Percentiles rank a stretch among this genome's conserved stretches.
phyloP scores from a whole-genome alignment of 495 filamentous ascomycete genomes.

The Aspergillus saccharolyticus region DNA sequence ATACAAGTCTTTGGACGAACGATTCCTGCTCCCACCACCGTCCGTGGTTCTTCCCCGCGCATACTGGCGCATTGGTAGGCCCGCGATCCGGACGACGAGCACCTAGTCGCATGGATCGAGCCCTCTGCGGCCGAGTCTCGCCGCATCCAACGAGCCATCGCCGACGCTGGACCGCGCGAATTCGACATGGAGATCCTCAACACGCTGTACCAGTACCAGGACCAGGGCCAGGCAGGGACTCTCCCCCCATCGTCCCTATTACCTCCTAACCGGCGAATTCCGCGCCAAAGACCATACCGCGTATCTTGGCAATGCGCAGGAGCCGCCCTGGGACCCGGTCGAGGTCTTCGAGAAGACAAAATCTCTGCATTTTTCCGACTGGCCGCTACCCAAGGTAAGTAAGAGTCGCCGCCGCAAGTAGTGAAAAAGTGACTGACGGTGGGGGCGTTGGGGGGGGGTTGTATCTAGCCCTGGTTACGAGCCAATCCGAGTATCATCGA shows the following conservation, averaged over 20 bases:
- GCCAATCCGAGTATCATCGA: background rate
- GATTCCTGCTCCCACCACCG: constrained; percentile 53
- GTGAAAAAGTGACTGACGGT: background rate
- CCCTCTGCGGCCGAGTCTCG: constrained; percentile 45
- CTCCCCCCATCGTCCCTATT: constrained; percentile 61
- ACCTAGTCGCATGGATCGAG: constrained; percentile 53
- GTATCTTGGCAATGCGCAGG: constrained; percentile 50
- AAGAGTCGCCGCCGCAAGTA: too few species aligned
- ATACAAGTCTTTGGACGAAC: constrained; percentile 55
- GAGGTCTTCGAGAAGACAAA: constrained; percentile 41
- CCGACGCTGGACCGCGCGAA: constrained; percentile 19
- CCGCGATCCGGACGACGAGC: constrained; percentile 39
- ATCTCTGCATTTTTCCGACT: background rate
- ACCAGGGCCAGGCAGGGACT: constrained; percentile 50
- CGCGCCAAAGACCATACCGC: constrained; percentile 43
- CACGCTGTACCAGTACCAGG: constrained; percentile 47
- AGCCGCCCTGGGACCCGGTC: constrained; percentile 54
- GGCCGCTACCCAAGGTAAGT: background rate
- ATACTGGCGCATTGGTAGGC: constrained; percentile 57
- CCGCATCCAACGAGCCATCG: constrained; percentile 26
- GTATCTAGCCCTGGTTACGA: background rate
- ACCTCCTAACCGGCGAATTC: constrained; percentile 61
- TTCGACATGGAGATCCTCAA: constrained; percentile 69
- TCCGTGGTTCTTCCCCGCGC: constrained; percentile 55
- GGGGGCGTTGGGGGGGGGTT: too few species aligned